Evolutionary conservation across 179 eudicot species (phyloP).

Genomic region (Silene coronaria): DNA sequence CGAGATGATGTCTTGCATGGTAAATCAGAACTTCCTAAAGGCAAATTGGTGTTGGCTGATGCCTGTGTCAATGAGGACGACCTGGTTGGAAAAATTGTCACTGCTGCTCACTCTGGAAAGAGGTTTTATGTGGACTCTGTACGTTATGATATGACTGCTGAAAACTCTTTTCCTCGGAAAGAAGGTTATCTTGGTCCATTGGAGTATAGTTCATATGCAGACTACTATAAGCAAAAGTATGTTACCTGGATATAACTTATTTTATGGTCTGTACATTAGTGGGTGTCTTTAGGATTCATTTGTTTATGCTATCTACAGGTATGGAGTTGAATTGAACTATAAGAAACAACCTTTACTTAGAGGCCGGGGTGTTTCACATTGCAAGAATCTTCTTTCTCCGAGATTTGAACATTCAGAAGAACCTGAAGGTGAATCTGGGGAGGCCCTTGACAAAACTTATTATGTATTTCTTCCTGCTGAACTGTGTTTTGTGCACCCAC

Average conservation of each 20-base stretch:
- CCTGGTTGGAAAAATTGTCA: constrained; percentile 79
- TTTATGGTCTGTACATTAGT: constrained; percentile 32
- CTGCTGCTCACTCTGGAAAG: constrained; percentile 99
- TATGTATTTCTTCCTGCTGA: constrained; percentile 96
- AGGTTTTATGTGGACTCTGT: constrained; percentile 92
- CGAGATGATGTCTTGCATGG: constrained; percentile 28
- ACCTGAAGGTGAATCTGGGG: constrained; percentile 72
- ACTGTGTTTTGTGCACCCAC: constrained; percentile 90
- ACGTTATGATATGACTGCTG: constrained; percentile 89
- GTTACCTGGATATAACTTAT: constrained; percentile 23
- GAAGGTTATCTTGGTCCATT: constrained; percentile 98
- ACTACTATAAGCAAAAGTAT: constrained; percentile 92
- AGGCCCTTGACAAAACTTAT: constrained; percentile 78
- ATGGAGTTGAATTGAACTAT: constrained; percentile 81
- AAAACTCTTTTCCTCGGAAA: constrained; percentile 93
- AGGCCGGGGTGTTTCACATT: constrained; percentile 97
- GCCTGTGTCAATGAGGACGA: constrained; percentile 50
- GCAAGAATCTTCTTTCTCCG: constrained; percentile 99
- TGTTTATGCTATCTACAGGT: constrained; percentile 44
- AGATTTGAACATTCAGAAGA: constrained; percentile 98
- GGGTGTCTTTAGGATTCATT: constrained; percentile 36
- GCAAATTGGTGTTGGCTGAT: constrained; percentile 83
- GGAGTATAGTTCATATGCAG: constrained; percentile 94
- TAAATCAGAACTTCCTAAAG: constrained; percentile 34
- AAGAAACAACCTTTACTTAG: constrained; percentile 87